Base-by-base conservation (phyloP, 192 early-diverging fungal genomes). In the Coemansia sp. region DNA sequence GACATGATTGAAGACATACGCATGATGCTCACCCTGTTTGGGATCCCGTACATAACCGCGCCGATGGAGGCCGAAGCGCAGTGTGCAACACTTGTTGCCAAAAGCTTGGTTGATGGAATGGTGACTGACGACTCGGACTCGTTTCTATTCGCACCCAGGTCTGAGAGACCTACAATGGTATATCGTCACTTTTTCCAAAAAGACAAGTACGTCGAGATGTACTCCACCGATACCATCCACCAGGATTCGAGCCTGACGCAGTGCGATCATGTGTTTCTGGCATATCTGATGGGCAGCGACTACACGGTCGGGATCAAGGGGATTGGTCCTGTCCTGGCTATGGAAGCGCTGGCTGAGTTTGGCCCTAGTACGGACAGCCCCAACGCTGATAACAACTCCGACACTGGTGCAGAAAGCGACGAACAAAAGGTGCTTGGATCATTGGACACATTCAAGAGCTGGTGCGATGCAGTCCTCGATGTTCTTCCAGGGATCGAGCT, bases 51-150 rank as follows among this genome's bases (percentile, higher is more conserved):
- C 67, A 82, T 98, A 37, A 84, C 87, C 0, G 91, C 96, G 25
- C 95, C 97, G 0, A 92, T 92, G 89, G 97, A 99, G 81, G 97
- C 97, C 5, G 97, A 99, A 70, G 91, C 94, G 6, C 96, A 99
- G 77, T 99, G 97, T 58, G 97, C 97, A 4, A 66, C 82, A 33
- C 68, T 92, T 31, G 63, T 85, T 6, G 30, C 74, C 2, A 65
- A 74, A 2, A 62, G 68, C 3, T 78, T 97, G 19, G 94, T 97
- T 0, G 94, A 99, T 61, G 97, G 95, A 0, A 94, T 98, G 53
- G 84, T 98, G 36, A 97, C 96, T 0, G 97, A 99, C 65, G 97
- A 98, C 59, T 93, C 92, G 15, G 97, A 99, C 67, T 93, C 95
- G 6, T 97, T 98, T 67, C 72, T 99, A 29, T 98, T 99, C 85